phyloP scores from a whole-genome alignment of 352 stramenopile species.

The Pythium sp. region DNA sequence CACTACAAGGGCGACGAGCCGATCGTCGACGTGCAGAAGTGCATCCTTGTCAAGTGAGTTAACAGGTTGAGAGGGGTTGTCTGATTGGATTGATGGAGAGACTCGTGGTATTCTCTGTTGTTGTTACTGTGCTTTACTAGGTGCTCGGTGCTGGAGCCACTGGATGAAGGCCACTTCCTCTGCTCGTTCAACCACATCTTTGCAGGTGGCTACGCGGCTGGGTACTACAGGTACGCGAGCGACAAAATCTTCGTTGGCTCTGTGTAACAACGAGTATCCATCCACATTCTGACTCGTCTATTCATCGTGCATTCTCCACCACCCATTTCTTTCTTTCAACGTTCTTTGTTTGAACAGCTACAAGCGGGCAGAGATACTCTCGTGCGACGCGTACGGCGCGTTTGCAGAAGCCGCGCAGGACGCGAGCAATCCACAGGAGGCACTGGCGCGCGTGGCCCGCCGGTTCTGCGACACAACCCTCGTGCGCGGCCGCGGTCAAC shows the following conservation, averaged over 20 bases:
- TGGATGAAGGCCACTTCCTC: constrained; percentile 96
- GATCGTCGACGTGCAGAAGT: constrained; percentile 93
- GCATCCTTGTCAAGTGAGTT: constrained; percentile 81
- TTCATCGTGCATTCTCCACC: constrained; percentile 1
- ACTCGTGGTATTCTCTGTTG: neutral
- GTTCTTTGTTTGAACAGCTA: constrained; percentile 40
- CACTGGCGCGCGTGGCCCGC: constrained; percentile 77
- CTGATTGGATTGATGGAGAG: neutral
- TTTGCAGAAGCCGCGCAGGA: constrained; percentile 93
- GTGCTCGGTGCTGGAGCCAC: constrained; percentile 85
- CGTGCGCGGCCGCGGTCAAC: constrained; percentile 78
- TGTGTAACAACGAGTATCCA: constrained; percentile 10
- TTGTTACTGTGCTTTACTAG: constrained; percentile 14
- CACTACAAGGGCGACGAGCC: constrained; percentile 72
- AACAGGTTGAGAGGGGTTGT: neutral
- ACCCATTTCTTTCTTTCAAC: neutral
- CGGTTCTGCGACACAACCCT: constrained; percentile 95
- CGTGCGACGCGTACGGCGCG: constrained; percentile 95
- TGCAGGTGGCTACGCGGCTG: constrained; percentile 95
- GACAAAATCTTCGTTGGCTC: neutral
- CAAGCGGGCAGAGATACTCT: constrained; percentile 98
- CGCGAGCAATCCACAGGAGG: constrained; percentile 20
- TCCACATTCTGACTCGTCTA: constrained; percentile 11
- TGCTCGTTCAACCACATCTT: constrained; percentile 99
- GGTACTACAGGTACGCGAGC: constrained; percentile 92